These are phyloP conservation scores for Chenopodium album DNA, from an alignment of 148 eudicot species.

Conservation along the genomic window DNA sequence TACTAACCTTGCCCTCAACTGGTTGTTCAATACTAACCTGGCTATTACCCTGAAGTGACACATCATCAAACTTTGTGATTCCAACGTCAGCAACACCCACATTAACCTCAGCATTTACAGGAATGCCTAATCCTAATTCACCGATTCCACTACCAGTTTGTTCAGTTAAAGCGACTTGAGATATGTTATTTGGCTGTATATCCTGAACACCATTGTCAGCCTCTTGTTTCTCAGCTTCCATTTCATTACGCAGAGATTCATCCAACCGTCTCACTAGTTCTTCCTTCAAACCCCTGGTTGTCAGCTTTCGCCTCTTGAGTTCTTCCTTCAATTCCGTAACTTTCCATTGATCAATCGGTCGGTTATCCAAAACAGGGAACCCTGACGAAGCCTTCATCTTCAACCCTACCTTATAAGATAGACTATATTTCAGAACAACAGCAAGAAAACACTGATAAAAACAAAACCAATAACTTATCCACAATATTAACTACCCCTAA, in stretches of 20 bases:
- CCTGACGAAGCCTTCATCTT: conserved; percentile 37
- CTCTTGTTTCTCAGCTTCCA: conserved; percentile 30
- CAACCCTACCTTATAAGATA: background rate
- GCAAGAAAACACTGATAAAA: background rate
- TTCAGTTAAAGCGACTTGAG: background rate
- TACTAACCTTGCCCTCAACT: conserved; percentile 25
- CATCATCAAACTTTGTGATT: conserved; percentile 22
- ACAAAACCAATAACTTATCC: background rate
- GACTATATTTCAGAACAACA: background rate
- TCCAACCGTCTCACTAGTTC: conserved; percentile 68
- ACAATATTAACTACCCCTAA: background rate
- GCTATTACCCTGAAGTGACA: conserved; percentile 18
- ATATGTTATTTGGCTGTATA: conserved; percentile 22
- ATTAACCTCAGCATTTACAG: conserved; percentile 7
- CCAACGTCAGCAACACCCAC: conserved; percentile 17
- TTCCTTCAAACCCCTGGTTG: conserved; percentile 74
- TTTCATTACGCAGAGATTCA: conserved; percentile 64
- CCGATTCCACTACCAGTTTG: conserved; percentile 3
- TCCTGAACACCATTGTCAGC: conserved; percentile 31
- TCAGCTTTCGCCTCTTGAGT: conserved; percentile 76
- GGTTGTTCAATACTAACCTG: conserved; percentile 24
- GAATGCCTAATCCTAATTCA: background rate
- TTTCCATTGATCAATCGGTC: conserved; percentile 87
- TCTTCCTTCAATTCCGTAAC: conserved; percentile 92
- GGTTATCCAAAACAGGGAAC: conserved; percentile 64